phyloP scores from a whole-genome alignment of 371 early-diverging fungal genomes.

The Chytridiales sp. region DNA sequence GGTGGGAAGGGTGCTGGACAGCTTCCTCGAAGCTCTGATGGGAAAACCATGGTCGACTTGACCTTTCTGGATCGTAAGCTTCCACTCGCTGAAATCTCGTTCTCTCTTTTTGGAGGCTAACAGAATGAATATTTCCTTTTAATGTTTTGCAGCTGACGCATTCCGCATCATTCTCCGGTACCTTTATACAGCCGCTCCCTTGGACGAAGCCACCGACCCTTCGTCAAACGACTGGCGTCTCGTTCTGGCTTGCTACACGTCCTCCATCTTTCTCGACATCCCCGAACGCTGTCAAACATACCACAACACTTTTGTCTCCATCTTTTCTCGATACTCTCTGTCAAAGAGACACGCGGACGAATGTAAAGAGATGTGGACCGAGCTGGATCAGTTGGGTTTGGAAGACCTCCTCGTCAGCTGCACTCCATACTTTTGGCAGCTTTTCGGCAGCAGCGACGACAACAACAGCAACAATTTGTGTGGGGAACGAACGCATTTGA shows the following conservation, averaged over 20 bases:
- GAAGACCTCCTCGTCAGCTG: slow-evolving; percentile 22
- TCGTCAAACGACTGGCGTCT: slow-evolving; percentile 25
- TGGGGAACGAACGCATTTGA: not conserved
- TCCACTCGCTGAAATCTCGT: not conserved
- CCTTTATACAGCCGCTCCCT: slow-evolving; percentile 23
- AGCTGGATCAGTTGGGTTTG: not conserved
- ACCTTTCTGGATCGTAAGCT: slow-evolving; percentile 19
- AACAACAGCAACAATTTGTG: not conserved
- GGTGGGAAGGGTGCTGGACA: too few species aligned
- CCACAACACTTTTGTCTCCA: slow-evolving; percentile 1
- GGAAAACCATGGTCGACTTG: slow-evolving; percentile 13
- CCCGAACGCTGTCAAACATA: slow-evolving; percentile 16
- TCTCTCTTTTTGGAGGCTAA: too few species aligned
- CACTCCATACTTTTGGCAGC: slow-evolving; percentile 22
- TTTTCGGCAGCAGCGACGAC: slow-evolving; percentile 16
- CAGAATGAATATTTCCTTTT: not conserved
- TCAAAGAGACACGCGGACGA: slow-evolving; percentile 2
- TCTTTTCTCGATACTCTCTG: slow-evolving; percentile 6
- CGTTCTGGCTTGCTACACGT: slow-evolving; percentile 16
- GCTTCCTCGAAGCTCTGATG: too few species aligned
- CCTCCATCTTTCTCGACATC: slow-evolving; percentile 8
- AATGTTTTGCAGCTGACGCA: slow-evolving; percentile 18
- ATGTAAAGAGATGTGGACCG: slow-evolving; percentile 25
- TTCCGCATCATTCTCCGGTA: slow-evolving; percentile 23
- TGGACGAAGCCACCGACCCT: slow-evolving; percentile 21